These are phyloP conservation scores for Phialocephala sp. DNA, from an alignment of 2,329 filamentous ascomycete species.

Conservation along the genomic window DNA sequence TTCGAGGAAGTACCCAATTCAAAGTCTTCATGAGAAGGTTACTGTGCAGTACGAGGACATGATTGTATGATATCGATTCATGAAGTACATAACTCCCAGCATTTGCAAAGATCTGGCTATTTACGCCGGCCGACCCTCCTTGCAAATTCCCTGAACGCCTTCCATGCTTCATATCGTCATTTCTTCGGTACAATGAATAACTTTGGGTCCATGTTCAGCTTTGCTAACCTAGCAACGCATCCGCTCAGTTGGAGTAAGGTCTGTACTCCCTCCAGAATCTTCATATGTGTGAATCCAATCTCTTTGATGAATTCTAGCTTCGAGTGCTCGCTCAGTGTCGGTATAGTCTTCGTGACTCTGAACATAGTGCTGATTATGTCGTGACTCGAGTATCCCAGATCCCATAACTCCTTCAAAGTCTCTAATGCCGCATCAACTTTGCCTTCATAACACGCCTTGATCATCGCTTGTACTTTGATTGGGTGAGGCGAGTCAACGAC, in stretches of 20 bases:
- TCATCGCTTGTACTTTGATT: conserved; percentile 98
- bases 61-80: conserved; percentile 16
- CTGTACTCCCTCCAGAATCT: conserved; percentile 96
- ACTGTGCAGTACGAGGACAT: conserved; percentile 5
- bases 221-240: conserved; percentile 88
- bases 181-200: conserved; percentile 61
- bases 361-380: conserved; percentile 99
- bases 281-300: conserved; percentile 99
- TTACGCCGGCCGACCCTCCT: conserved; percentile 26
- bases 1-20: conserved; percentile 30
- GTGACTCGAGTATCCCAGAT: conserved; percentile 95
- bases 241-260: conserved; percentile 93
- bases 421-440: conserved; percentile 89
- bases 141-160: conserved; percentile 35
- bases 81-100: conserved; percentile 15
- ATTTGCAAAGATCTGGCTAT: conserved; percentile 19
- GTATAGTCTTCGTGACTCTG: conserved; percentile 94
- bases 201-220: conserved; percentile 94
- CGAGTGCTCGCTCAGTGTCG: conserved; percentile 87
- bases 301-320: conserved; percentile 98
- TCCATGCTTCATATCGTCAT: conserved; percentile 26
- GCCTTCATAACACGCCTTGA: conserved; percentile 94
- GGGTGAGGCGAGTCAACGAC: conserved; percentile 97
- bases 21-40: conserved; percentile 6
- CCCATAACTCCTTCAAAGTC: conserved; percentile 88